These are phyloP conservation scores for Penicillium sp. DNA, from an alignment of 2,329 filamentous ascomycete species.

Conservation along the genomic window DNA sequence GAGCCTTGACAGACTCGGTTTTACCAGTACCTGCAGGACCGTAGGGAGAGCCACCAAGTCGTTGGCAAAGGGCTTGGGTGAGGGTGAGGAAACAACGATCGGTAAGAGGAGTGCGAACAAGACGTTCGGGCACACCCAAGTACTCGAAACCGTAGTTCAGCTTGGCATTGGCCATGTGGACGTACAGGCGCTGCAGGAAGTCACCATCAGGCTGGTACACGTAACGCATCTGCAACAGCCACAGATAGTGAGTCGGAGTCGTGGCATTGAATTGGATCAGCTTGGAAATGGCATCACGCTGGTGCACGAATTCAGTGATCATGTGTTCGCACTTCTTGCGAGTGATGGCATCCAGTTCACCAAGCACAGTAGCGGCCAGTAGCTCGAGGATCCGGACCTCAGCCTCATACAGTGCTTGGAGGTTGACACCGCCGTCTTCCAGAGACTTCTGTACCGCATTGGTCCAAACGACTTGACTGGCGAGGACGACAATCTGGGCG, in stretches of 20 bases:
- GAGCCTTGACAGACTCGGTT: conserved; percentile 97
- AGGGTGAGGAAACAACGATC: conserved; percentile 98
- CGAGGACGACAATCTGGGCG: conserved; percentile 93
- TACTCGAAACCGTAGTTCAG: conserved; percentile 98
- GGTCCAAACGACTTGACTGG: conserved; percentile 93
- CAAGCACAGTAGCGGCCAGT: conserved; percentile 86
- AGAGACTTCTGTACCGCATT: conserved; percentile 81
- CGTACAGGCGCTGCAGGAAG: conserved; percentile 77
- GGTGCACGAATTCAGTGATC: conserved; percentile 98
- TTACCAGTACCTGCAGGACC: conserved; percentile 98
- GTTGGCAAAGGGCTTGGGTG: conserved; percentile 92
- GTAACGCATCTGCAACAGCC: conserved; percentile 97
- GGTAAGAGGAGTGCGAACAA: conserved; percentile 94
- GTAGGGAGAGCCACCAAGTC: conserved; percentile 94
- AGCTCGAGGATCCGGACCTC: conserved; percentile 85
- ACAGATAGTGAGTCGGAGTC: conserved; percentile 81
- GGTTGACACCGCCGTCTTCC: conserved; percentile 69
- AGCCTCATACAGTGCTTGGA: conserved; percentile 76
- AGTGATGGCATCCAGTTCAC: conserved; percentile 83
- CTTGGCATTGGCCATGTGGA: conserved; percentile 96
- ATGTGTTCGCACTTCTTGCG: conserved; percentile 98
- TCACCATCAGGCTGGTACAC: conserved; percentile 84
- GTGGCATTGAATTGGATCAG: conserved; percentile 77
- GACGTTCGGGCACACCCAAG: conserved; percentile 90
- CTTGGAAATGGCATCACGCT: conserved; percentile 90